Percentiles rank a stretch among this genome's conserved stretches.
phyloP scores from a whole-genome alignment of 148 eudicot species.

The Polygonum maritimum region DNA sequence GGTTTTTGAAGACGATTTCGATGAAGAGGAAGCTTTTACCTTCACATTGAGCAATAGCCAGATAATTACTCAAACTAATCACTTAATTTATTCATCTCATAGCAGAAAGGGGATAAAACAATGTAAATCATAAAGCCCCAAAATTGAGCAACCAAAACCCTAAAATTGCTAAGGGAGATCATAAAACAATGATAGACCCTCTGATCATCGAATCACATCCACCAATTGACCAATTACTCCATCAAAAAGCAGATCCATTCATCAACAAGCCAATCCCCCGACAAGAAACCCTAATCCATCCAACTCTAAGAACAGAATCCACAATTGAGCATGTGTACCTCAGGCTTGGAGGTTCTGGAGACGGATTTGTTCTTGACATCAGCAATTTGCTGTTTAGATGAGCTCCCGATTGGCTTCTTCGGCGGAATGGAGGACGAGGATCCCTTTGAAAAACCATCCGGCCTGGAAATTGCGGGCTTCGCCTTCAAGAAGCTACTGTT shows the following conservation, averaged over 20 bases:
- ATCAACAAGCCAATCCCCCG: neutral
- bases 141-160: constrained; percentile 1
- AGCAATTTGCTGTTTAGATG: constrained; percentile 7
- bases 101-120: neutral
- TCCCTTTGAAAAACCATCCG: constrained; percentile 4
- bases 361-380: neutral
- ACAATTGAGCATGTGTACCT: neutral
- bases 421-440: constrained; percentile 1
- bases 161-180: neutral
- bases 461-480: constrained; percentile 4
- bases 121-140: neutral
- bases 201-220: neutral
- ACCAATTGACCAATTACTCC: neutral
- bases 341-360: neutral
- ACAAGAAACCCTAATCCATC: neutral
- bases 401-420: neutral
- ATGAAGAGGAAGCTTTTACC: constrained; percentile 19
- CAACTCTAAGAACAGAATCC: neutral
- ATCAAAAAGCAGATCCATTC: neutral
- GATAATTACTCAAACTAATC: neutral
- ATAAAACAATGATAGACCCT: neutral
- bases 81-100: neutral
- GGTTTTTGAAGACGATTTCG: constrained; percentile 31
- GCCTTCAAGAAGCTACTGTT: neutral
- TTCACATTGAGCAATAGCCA: neutral